A percentile compares a stretch with the other conserved stretches of the same genome.
Conservation (phyloP, 1,284 basidiomycete genomes). For the Leucoagaricus sp. region DNA sequence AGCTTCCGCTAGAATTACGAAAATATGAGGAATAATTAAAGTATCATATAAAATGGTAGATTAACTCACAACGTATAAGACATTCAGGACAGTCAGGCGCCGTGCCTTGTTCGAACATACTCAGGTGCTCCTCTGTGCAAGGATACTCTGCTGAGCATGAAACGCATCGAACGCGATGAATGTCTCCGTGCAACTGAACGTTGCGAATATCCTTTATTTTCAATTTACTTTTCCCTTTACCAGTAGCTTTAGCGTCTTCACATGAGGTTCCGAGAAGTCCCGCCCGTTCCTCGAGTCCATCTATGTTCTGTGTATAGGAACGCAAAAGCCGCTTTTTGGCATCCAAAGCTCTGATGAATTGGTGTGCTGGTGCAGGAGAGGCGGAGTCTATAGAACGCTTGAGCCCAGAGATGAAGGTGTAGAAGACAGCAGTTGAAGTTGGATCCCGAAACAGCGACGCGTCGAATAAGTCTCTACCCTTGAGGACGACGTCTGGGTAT, state of each 20-base stretch:
- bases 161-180: conserved; percentile 84
- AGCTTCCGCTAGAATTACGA: conserved; percentile 56
- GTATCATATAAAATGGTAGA: conserved; percentile 7
- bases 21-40: conserved; percentile 12
- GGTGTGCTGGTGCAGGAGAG: conserved; percentile 84
- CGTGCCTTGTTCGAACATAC: conserved; percentile 63
- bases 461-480: conserved; percentile 90
- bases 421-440: conserved; percentile 88
- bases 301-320: conserved; percentile 95
- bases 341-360: conserved; percentile 86
- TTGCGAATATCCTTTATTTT: conserved; percentile 74
- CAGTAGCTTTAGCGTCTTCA: conserved; percentile 47
- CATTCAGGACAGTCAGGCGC: conserved; percentile 88
- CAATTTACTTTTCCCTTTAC: conserved; percentile 66
- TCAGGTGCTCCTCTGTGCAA: conserved; percentile 62
- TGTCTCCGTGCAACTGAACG: conserved; percentile 91
- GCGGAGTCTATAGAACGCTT: conserved; percentile 82
- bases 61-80: conserved; percentile 72
- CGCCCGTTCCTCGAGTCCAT: conserved; percentile 84
- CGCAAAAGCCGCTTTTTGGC: conserved; percentile 83
- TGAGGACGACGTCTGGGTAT: conserved; percentile 81
- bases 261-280: conserved; percentile 72
- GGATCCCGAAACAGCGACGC: conserved; percentile 84
- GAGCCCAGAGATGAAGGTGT: conserved; percentile 91
- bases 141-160: conserved; percentile 78